These are phyloP conservation scores for Cryptosporidium andersoni DNA, from an alignment of 169 alveolate genomes.

Conservation along the genomic window DNA sequence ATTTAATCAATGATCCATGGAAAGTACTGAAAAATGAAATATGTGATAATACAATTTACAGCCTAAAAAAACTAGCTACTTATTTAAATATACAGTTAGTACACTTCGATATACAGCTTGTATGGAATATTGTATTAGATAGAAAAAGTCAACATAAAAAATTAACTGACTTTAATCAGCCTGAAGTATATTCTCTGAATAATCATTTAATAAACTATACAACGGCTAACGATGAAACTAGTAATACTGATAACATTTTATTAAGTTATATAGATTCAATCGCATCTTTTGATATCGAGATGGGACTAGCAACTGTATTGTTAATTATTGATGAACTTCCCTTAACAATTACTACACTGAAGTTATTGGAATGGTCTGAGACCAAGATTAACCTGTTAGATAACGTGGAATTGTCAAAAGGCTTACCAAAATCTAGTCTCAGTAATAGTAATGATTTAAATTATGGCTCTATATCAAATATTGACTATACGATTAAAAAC, in stretches of 20 bases:
- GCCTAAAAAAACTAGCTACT: slow-evolving; percentile 18
- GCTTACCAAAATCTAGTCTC: slow-evolving; percentile 10
- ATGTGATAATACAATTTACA: slow-evolving; percentile 43
- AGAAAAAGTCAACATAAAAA: slow-evolving; percentile 19
- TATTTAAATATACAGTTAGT: slow-evolving; percentile 10
- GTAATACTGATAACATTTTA: slow-evolving; percentile 32
- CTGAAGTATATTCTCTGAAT: slow-evolving; percentile 1
- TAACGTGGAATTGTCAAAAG: slow-evolving; percentile 5
- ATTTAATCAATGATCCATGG: slow-evolving; percentile 31
- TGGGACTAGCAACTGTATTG: slow-evolving; percentile 30
- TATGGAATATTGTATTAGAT: slow-evolving; percentile 58
- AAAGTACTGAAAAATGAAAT: slow-evolving; percentile 46
- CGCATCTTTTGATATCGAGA: slow-evolving; percentile 51
- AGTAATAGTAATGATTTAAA: background rate
- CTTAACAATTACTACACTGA: slow-evolving; percentile 23
- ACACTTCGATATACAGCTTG: slow-evolving; percentile 47
- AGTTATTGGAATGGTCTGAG: slow-evolving; percentile 56
- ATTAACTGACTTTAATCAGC: background rate
- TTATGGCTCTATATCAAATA: background rate
- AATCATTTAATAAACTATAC: slow-evolving; percentile 1
- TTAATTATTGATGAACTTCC: slow-evolving; percentile 60
- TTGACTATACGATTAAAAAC: background rate
- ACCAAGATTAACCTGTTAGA: background rate
- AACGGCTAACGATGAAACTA: background rate
- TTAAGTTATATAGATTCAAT: slow-evolving; percentile 65